These are phyloP conservation scores for Mycosarcoma mackinlayi DNA, from an alignment of 1,284 basidiomycete genomes.

Conservation along the genomic window DNA sequence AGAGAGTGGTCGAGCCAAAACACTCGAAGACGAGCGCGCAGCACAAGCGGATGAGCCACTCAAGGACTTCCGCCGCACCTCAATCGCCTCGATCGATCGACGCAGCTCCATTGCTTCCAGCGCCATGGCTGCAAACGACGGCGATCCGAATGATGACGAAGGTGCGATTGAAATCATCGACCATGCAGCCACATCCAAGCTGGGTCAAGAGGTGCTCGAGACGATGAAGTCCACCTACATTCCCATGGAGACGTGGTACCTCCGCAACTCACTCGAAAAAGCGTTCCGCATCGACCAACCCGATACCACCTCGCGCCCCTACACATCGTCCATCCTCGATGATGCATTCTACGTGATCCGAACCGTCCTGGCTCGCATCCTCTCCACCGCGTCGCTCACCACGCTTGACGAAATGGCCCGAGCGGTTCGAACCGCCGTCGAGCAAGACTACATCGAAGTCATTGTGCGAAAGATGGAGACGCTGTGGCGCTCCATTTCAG, in stretches of 20 bases:
- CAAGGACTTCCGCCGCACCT: constrained; percentile 44
- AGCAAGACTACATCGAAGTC: constrained; percentile 63
- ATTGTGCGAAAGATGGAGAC: constrained; percentile 64
- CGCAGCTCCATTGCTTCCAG: constrained; percentile 32
- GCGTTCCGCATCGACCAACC: constrained; percentile 39
- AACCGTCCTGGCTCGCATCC: constrained; percentile 54
- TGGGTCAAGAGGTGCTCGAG: constrained; percentile 74
- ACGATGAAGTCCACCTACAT: constrained; percentile 79
- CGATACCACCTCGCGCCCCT: constrained; percentile 50
- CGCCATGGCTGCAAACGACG: constrained; percentile 2
- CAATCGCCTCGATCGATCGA: constrained; percentile 41
- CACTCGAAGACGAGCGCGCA: constrained; percentile 26
- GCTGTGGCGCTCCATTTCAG: constrained; percentile 54
- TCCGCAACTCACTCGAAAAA: constrained; percentile 87
- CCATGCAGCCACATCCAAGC: constrained; percentile 73
- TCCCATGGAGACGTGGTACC: constrained; percentile 92
- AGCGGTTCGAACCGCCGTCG: constrained; percentile 43
- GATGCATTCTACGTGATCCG: constrained; percentile 67
- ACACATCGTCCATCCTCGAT: constrained; percentile 63
- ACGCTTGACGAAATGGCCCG: constrained; percentile 43
- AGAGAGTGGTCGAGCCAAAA: constrained; percentile 1
- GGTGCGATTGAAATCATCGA: constrained; percentile 12
- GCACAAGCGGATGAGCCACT: constrained; percentile 43
- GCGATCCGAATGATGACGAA: not conserved
- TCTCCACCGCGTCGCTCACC: constrained; percentile 56